phyloP scores from a whole-genome alignment of 768 basidiomycete genomes.

The Leccinum incarnatum region DNA sequence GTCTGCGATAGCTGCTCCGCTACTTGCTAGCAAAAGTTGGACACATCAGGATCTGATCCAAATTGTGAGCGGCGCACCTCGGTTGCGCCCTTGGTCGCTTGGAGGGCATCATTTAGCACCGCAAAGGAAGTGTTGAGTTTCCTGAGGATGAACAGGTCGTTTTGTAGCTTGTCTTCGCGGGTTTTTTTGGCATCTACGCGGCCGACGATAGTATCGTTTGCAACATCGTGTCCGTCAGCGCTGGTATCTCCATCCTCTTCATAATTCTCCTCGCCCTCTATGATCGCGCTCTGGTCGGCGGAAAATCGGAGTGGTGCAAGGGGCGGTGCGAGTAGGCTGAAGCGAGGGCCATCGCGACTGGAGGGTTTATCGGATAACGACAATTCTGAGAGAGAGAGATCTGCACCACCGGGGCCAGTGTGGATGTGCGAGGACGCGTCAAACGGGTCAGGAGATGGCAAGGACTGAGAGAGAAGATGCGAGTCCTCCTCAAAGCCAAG shows the following conservation, averaged over 20 bases:
- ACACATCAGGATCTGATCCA: neutral
- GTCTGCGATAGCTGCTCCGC: constrained; percentile 68
- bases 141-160: constrained; percentile 67
- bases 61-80: constrained; percentile 45
- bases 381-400: constrained; percentile 58
- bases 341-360: constrained; percentile 30
- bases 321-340: constrained; percentile 33
- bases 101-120: constrained; percentile 64
- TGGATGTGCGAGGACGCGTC: constrained; percentile 31
- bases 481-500: constrained; percentile 30
- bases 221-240: constrained; percentile 13
- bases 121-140: constrained; percentile 73
- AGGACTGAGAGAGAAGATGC: constrained; percentile 48
- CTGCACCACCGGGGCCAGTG: constrained; percentile 45
- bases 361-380: constrained; percentile 39
- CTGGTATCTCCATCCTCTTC: constrained; percentile 14
- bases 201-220: constrained; percentile 25
- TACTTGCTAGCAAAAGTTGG: constrained; percentile 46
- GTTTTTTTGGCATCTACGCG: constrained; percentile 31
- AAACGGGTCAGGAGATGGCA: constrained; percentile 33
- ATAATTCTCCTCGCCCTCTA: constrained; percentile 21
- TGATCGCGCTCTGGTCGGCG: constrained; percentile 25
- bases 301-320: constrained; percentile 16
- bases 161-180: constrained; percentile 72
- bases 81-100: constrained; percentile 62